Percentiles rank a stretch among this genome's conserved stretches.
Evolutionary conservation across 2,329 filamentous ascomycete genomes (phyloP).

Genomic region (Periconia digitata): DNA sequence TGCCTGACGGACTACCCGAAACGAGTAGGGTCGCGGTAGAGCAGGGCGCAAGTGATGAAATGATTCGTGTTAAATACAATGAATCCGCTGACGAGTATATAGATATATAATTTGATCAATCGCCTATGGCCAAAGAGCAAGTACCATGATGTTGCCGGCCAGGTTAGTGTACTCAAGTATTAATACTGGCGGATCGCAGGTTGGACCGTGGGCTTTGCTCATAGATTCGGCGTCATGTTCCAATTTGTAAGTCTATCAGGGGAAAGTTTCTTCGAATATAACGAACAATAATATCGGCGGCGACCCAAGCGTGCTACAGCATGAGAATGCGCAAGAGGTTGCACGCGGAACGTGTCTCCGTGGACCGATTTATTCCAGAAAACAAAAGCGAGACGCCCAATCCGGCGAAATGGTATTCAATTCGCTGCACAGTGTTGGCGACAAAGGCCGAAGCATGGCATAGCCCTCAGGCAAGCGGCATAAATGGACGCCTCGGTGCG

Average conservation of each 20-base stretch:
- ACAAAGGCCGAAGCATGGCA: slow-evolving; percentile 10
- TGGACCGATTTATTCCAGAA: slow-evolving; percentile 11
- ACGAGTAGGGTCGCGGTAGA: slow-evolving; percentile 13
- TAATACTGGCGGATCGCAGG: slow-evolving; percentile 20
- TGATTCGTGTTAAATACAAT: slow-evolving; percentile 24
- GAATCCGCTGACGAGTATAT: slow-evolving; percentile 15
- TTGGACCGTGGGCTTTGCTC: slow-evolving; percentile 25
- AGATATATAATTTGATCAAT: slow-evolving; percentile 2
- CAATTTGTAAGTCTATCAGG: slow-evolving; percentile 23
- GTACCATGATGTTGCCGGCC: slow-evolving; percentile 22
- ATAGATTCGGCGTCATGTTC: slow-evolving; percentile 18
- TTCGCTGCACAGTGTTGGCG: slow-evolving; percentile 23
- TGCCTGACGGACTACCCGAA: slow-evolving; percentile 16
- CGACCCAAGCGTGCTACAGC: slow-evolving; percentile 35
- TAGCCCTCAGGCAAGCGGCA: slow-evolving; percentile 30
- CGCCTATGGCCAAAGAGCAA: slow-evolving; percentile 18
- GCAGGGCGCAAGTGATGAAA: slow-evolving; percentile 14
- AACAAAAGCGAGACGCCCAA: slow-evolving; percentile 22
- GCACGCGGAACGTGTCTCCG: slow-evolving; percentile 25
- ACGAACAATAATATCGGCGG: slow-evolving; percentile 31
- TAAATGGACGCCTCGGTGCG: slow-evolving; percentile 25
- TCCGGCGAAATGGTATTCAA: slow-evolving; percentile 17
- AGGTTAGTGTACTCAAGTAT: slow-evolving; percentile 25
- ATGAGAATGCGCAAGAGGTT: slow-evolving; percentile 28
- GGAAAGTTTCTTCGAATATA: slow-evolving; percentile 26